Base-by-base conservation (phyloP, 2,329 filamentous ascomycete genomes). In the Xylariomycetidae sp. region DNA sequence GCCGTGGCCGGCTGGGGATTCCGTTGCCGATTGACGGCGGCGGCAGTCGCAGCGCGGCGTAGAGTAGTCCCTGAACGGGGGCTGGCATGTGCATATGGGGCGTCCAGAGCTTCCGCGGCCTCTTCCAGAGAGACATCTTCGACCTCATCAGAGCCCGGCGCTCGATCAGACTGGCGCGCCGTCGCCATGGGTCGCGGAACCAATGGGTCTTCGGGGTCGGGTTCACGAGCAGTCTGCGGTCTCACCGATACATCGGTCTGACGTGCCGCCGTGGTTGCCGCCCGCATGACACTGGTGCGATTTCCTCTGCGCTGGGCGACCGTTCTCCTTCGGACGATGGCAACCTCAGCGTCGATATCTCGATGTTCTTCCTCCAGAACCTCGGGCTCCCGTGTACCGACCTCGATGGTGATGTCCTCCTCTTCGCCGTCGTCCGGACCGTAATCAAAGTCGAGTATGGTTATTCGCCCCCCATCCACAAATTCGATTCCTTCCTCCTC, bases 261-360 rank as follows among this genome's bases (percentile, higher is more conserved):
- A 20, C 42, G 48, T 36, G 37, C 49, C 6, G 66, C 59, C 6
- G 61, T 66, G 2, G 74, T 72, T 8, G 69, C 61, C 16, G 72
- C 59, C 30, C 70, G 67, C 40, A 74, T 64, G 20, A 78, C 52
- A 35, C 64, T 63, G 30, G 59, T 57, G 38, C 70, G 59, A 28
- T 63, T 56, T 37, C 69, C 70, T 44, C 73, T 67, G 32, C 72
- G 72, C 49, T 81, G 77, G 22, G 82, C 73, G 12, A 85, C 80
- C 3, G 85, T 89, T 44, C 85, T 72, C 42, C 84, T 72, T 45
- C 85, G 74, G 31, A 87, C 83, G 47, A 90, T 78, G 42, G 85
- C 86, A 14, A 92, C 85, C 55, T 89, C 85, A 2, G 80, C 77
- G 36, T 82, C 85, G 37, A 90, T 67, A 47, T 87, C 85, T 15